Percentiles rank a stretch among this genome's conserved stretches.
phyloP scores from a whole-genome alignment of 768 basidiomycete species.

The Kwoniella newhampshirensis region DNA sequence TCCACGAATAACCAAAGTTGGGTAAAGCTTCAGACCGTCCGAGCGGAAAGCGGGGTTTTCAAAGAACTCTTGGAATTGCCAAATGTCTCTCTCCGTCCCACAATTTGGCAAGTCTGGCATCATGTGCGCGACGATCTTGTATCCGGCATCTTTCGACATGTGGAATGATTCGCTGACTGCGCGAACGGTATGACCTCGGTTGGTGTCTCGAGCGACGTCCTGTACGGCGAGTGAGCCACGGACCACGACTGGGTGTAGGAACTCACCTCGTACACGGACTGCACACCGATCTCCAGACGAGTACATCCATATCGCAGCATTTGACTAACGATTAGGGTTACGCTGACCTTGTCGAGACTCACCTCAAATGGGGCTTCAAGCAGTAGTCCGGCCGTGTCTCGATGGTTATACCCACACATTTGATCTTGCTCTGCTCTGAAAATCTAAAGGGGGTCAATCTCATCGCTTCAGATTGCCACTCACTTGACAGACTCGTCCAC shows the following conservation, averaged over 20 bases:
- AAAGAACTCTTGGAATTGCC: constrained; percentile 99
- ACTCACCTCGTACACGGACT: constrained; percentile 82
- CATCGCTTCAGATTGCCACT: constrained; percentile 17
- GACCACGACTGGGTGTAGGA: neutral
- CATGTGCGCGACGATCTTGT: constrained; percentile 99
- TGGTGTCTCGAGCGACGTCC: constrained; percentile 97
- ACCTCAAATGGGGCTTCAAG: constrained; percentile 91
- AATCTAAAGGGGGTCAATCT: constrained; percentile 58
- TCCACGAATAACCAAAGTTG: constrained; percentile 94
- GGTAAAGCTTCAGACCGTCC: constrained; percentile 97
- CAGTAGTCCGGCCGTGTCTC: constrained; percentile 99
- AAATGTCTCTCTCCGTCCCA: constrained; percentile 92
- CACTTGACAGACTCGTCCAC: constrained; percentile 93
- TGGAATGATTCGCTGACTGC: constrained; percentile 97
- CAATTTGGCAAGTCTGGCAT: constrained; percentile 99
- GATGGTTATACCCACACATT: constrained; percentile 98
- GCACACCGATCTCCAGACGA: constrained; percentile 95
- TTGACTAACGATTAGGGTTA: constrained; percentile 62
- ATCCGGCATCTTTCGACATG: constrained; percentile 96
- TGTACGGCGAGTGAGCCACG: neutral
- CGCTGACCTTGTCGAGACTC: constrained; percentile 12
- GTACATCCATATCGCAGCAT: constrained; percentile 99
- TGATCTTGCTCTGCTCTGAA: constrained; percentile 95
- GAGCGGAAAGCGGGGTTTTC: constrained; percentile 97
- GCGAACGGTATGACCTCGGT: constrained; percentile 96